These are phyloP conservation scores for Groenewaldozyma auringiensis DNA, from an alignment of 1,139 yeast genomes.

Conservation along the genomic window DNA sequence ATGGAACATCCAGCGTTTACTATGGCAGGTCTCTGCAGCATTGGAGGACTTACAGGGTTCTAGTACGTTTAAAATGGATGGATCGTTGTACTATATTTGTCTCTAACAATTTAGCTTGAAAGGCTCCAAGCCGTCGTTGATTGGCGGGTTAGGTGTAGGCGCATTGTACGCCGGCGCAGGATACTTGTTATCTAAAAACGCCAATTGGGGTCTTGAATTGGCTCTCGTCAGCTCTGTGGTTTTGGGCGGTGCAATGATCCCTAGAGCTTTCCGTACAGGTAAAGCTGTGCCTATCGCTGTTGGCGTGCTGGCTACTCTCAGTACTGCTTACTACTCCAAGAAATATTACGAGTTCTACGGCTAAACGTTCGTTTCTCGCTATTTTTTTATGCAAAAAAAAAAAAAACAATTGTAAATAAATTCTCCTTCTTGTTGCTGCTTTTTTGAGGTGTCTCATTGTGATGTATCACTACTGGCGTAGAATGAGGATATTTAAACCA, in stretches of 20 bases:
- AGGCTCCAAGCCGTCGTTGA: constrained; percentile 69
- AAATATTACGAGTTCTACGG: constrained; percentile 16
- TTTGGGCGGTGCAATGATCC: neutral
- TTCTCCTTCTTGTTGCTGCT: too few species aligned
- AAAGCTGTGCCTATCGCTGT: constrained; percentile 73
- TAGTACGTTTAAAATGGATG: constrained; percentile 28
- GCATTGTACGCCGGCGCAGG: constrained; percentile 70
- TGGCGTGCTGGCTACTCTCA: constrained; percentile 54
- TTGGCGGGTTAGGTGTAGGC: constrained; percentile 69
- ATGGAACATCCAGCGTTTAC: constrained; percentile 56
- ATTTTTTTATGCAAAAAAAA: neutral
- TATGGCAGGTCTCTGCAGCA: constrained; percentile 62
- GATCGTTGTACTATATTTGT: neutral
- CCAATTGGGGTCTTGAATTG: constrained; percentile 46
- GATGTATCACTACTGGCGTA: too few species aligned
- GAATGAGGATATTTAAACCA: too few species aligned
- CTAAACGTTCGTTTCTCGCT: neutral
- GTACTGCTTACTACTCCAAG: constrained; percentile 55
- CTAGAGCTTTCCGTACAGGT: constrained; percentile 51
- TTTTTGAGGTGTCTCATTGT: too few species aligned
- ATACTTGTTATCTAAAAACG: constrained; percentile 61
- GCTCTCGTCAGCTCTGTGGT: constrained; percentile 26
- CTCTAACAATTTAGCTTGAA: constrained; percentile 38
- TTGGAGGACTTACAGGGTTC: constrained; percentile 71
- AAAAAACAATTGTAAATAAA: neutral